Percentiles rank a stretch among this genome's conserved stretches.
These are phyloP conservation scores for Pluteus cervinus DNA, from an alignment of 768 basidiomycete genomes.

Conservation along the genomic window DNA sequence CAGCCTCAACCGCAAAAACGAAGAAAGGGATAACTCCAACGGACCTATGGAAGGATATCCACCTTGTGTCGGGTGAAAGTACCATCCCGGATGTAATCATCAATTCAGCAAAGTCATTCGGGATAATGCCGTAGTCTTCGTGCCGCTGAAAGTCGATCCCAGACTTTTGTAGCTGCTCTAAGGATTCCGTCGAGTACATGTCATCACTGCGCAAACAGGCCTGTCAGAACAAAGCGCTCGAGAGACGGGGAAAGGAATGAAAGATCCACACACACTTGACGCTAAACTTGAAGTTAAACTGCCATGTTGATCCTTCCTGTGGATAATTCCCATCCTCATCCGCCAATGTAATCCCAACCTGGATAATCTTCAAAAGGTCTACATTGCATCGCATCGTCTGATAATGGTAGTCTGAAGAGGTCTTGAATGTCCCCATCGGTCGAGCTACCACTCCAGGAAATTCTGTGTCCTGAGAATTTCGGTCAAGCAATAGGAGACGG, in stretches of 20 bases:
- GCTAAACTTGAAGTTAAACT: slow-evolving; percentile 97
- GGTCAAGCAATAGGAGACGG: slow-evolving; percentile 14
- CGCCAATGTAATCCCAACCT: slow-evolving; percentile 91
- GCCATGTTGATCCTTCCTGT: slow-evolving; percentile 91
- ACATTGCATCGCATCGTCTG: slow-evolving; percentile 99
- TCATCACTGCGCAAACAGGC: slow-evolving; percentile 60
- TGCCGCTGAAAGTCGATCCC: slow-evolving; percentile 95
- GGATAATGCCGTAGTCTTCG: slow-evolving; percentile 85
- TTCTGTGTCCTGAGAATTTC: slow-evolving; percentile 95
- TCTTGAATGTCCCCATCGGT: slow-evolving; percentile 94
- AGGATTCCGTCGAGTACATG: slow-evolving; percentile 98
- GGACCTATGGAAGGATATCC: slow-evolving; percentile 99
- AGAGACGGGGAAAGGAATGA: slow-evolving; percentile 6
- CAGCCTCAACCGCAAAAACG: neutral
- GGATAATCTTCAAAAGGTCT: slow-evolving; percentile 95
- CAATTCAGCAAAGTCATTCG: slow-evolving; percentile 94
- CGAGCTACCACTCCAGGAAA: slow-evolving; percentile 98
- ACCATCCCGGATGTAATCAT: slow-evolving; percentile 97
- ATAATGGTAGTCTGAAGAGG: slow-evolving; percentile 97
- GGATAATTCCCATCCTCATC: slow-evolving; percentile 93
- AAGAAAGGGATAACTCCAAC: slow-evolving; percentile 24
- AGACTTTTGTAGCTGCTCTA: slow-evolving; percentile 90
- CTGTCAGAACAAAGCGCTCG: neutral
- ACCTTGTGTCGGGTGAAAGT: slow-evolving; percentile 79
- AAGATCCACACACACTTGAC: slow-evolving; percentile 67